These are phyloP conservation scores for Cylindrotheca fusiformis DNA, from an alignment of 108 stramenopile species.

Conservation along the genomic window DNA sequence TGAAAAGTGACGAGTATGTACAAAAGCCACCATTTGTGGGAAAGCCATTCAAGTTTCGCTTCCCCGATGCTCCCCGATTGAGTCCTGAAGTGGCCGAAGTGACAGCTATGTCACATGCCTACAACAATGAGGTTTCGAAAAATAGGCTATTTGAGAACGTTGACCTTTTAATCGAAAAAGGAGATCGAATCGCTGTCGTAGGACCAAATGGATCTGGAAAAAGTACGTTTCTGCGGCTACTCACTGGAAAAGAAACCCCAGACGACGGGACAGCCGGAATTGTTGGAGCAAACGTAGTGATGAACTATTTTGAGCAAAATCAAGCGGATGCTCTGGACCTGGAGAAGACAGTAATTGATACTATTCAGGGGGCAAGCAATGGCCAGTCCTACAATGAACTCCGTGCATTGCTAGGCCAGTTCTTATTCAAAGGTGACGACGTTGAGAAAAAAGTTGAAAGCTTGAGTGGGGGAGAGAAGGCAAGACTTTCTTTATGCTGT, in stretches of 20 bases:
- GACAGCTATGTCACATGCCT: conserved; percentile 68
- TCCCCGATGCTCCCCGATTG: conserved; percentile 91
- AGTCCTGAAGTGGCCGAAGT: conserved; percentile 86
- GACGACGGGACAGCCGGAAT: conserved; percentile 66
- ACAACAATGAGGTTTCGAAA: conserved; percentile 71
- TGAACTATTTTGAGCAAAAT: conserved; percentile 94
- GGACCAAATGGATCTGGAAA: conserved; percentile 80
- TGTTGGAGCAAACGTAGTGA: conserved; percentile 76
- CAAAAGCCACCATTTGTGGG: conserved; percentile 89
- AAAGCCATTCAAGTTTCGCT: conserved; percentile 93
- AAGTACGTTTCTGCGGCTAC: conserved; percentile 81
- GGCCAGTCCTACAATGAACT: conserved; percentile 89
- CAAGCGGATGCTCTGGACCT: conserved; percentile 92
- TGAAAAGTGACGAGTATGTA: conserved; percentile 89
- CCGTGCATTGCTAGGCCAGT: conserved; percentile 91
- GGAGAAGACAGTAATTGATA: conserved; percentile 85
- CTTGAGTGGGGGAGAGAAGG: conserved; percentile 96
- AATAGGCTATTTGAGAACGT: conserved; percentile 85
- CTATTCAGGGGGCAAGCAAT: conserved; percentile 72
- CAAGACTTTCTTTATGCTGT: conserved; percentile 86
- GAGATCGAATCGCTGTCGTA: conserved; percentile 92
- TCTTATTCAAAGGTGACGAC: conserved; percentile 94
- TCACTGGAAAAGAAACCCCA: conserved; percentile 79
- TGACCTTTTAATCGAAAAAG: conserved; percentile 79
- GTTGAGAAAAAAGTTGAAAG: conserved; percentile 88